These are phyloP conservation scores for Gymnopus androsaceus DNA, from an alignment of 1,284 basidiomycete species.

Conservation along the genomic window DNA sequence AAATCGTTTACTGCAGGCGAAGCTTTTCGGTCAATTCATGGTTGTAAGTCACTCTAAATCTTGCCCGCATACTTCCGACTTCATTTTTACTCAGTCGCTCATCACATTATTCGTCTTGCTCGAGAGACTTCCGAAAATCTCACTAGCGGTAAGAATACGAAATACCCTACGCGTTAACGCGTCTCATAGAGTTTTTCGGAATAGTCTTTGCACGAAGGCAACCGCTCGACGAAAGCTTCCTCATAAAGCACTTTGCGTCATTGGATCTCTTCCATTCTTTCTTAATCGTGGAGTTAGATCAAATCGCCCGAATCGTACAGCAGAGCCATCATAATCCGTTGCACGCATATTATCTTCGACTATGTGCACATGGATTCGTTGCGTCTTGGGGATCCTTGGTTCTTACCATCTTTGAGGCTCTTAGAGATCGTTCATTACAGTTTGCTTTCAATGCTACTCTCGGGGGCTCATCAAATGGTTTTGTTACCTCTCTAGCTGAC, in stretches of 20 bases:
- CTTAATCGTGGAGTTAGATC: not conserved
- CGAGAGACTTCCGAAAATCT: constrained; percentile 8
- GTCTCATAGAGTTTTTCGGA: not conserved
- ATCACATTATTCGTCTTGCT: constrained; percentile 1
- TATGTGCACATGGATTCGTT: not conserved
- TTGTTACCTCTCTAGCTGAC: not conserved
- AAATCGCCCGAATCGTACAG: not conserved
- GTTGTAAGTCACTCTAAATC: not conserved
- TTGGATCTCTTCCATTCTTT: constrained; percentile 1
- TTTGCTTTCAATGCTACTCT: not conserved
- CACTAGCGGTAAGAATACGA: constrained; percentile 4
- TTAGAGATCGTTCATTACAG: not conserved
- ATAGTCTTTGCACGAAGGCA: constrained; percentile 8
- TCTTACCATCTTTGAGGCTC: not conserved
- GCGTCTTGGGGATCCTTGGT: constrained; percentile 4
- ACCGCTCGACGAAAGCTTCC: constrained; percentile 4
- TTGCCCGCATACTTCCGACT: not conserved
- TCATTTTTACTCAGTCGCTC: not conserved
- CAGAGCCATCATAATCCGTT: no score
- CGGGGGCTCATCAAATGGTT: not conserved
- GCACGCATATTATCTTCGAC: not conserved
- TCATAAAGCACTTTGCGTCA: constrained; percentile 8
- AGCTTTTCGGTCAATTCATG: no score
- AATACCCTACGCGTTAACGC: not conserved
- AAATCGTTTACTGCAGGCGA: no score